Base-by-base conservation (phyloP, 768 basidiomycete species). In the Pulveroboletus sp. region DNA sequence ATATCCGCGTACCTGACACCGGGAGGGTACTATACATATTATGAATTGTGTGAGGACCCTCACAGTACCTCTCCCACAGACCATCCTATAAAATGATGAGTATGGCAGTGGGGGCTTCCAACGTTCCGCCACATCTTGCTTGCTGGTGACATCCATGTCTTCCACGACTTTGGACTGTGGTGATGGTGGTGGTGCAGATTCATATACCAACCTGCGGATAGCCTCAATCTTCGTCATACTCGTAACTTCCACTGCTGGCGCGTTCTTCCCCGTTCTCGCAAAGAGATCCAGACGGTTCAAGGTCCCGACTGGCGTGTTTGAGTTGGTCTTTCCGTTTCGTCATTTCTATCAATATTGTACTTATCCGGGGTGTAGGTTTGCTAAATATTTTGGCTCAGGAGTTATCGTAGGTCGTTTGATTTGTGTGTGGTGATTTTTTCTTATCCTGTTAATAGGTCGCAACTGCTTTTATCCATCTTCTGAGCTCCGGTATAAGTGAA, bases 311-410 rank as follows among this genome's bases (percentile, higher is more conserved):
- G 48, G 63, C 32, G 66, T 85, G 3, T 92, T 88, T 51, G 84
- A 94, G 89, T 90, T 45, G 24, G 86, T 55, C 19, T 33, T 34
- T n/a, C 32, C 10, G 3, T 1, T 68, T 2, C 13, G 42, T 14
- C 31, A 19, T 12, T 29, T 6, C n/a, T 5, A 12, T 23, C 5
- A 14, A 3, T 13, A 7, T 25, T n/a, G 10, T 54, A 4, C 43
- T 59, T 11, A 61, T 46, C 39, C 23, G 25, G 9, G 35, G 16
- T 20, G 17, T 49, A 88, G 87, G 43, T 90, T 93, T 64, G 85
- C 88, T 27, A 93, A 91, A 67, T 92, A 86, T 66, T 94, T 94
- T 68, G 92, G 92, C 23, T 91, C 89, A 13, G 92, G 92, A 21
- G 87, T 91, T 41, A 90, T 91, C 57, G 87, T 89, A 49, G 58